Conservation (phyloP, 2,329 filamentous ascomycete species). For the Arthroderma uncinatum region DNA sequence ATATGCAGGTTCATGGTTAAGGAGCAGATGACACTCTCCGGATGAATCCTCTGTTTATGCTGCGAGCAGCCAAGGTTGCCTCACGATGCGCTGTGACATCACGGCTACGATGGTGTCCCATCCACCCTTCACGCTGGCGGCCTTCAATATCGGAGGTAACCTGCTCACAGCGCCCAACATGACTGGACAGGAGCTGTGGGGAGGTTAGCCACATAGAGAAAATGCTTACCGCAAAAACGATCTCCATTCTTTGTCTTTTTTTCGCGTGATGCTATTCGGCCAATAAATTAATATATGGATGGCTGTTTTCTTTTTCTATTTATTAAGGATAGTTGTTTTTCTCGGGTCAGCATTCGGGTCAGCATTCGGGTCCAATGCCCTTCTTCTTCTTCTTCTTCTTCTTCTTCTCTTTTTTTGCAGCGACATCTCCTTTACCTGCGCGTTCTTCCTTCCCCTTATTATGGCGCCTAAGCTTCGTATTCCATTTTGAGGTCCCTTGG, state of each 20-base stretch:
- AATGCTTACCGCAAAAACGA: neutral
- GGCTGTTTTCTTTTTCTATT: neutral
- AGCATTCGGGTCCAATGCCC: neutral
- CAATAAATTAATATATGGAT: neutral
- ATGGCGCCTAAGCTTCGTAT: neutral
- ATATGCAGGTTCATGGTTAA: neutral
- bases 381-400: neutral
- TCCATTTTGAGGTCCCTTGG: neutral
- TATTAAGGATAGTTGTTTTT: neutral
- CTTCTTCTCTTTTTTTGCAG: neutral
- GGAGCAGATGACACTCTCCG: neutral
- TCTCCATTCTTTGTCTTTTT: neutral
- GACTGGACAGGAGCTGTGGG: conserved; percentile 6
- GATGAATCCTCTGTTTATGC: neutral
- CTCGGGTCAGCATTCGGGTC: too few species aligned
- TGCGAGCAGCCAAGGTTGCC: neutral
- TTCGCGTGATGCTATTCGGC: neutral
- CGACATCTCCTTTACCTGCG: neutral
- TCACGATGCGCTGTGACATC: neutral
- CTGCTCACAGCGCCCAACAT: neutral
- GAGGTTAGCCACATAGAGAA: neutral
- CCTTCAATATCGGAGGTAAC: neutral
- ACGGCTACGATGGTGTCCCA: neutral
- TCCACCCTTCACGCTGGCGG: neutral
- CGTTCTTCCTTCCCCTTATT: neutral